Conservation (phyloP, 495 filamentous ascomycete genomes). For the Podospora pseudopauciseta region DNA sequence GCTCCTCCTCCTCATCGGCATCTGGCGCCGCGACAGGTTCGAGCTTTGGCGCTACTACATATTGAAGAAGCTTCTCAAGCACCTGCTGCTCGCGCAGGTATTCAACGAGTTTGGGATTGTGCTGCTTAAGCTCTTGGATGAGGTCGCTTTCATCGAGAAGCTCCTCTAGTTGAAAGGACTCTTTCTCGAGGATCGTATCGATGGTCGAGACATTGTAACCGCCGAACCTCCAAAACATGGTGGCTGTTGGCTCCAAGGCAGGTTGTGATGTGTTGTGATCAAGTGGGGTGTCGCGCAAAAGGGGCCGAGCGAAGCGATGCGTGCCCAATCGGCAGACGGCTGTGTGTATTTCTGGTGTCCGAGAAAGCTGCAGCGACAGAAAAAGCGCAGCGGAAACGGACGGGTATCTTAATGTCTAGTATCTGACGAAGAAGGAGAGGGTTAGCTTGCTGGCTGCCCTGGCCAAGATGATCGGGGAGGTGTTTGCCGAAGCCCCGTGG, state of each 20-base stretch:
- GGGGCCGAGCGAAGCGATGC: not conserved
- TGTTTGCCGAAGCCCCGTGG: not conserved
- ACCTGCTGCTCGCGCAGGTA: constrained; percentile 85
- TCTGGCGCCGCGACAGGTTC: constrained; percentile 56
- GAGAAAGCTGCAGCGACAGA: constrained; percentile 17
- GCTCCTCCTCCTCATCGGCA: constrained; percentile 56
- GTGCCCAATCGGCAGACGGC: not conserved
- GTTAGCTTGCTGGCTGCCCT: constrained; percentile 19
- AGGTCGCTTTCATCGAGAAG: constrained; percentile 92
- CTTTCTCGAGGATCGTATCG: constrained; percentile 93
- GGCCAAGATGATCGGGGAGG: constrained; percentile 5
- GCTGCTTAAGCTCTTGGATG: constrained; percentile 95
- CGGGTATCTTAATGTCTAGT: constrained; percentile 34
- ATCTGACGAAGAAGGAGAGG: constrained; percentile 15
- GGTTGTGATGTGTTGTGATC: not conserved
- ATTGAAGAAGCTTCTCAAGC: constrained; percentile 81
- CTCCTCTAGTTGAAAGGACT: constrained; percentile 91
- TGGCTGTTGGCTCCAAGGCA: constrained; percentile 38
- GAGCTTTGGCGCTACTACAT: constrained; percentile 76
- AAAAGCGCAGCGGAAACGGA: constrained; percentile 12
- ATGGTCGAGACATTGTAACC: constrained; percentile 96
- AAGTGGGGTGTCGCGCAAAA: not conserved
- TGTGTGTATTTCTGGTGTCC: not conserved
- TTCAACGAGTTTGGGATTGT: constrained; percentile 97
- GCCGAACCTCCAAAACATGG: constrained; percentile 98